A percentile compares a stretch with the other conserved stretches of the same genome.
These are phyloP conservation scores for Picochlorum sp. DNA, from an alignment of 139 green algal genomes.

Conservation along the genomic window DNA sequence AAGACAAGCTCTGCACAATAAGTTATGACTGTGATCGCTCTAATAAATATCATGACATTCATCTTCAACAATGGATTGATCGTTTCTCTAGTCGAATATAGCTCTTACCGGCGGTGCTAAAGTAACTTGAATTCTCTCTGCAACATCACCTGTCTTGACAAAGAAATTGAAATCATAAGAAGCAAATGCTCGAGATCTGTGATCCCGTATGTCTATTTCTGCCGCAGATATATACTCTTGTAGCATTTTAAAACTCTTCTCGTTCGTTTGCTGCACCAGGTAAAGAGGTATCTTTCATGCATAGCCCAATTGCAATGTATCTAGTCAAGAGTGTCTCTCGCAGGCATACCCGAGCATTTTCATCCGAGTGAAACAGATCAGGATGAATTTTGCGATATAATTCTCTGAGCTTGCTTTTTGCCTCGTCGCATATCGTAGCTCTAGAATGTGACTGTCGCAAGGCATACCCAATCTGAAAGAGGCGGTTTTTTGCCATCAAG, in stretches of 20 bases:
- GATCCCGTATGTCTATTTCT: constrained; percentile 1
- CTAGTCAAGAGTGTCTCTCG: neutral
- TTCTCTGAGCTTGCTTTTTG: constrained; percentile 10
- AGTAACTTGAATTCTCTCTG: neutral
- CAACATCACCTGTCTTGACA: neutral
- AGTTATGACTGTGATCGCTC: too few relatives aligned
- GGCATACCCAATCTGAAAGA: too few relatives aligned
- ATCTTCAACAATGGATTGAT: neutral
- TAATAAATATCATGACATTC: too few relatives aligned
- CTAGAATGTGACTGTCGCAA: neutral
- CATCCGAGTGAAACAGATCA: constrained; percentile 38
- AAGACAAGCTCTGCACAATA: neutral
- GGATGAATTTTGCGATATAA: constrained; percentile 44
- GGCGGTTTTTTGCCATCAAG: too few relatives aligned
- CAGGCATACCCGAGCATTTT: constrained; percentile 3
- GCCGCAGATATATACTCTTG: constrained; percentile 37
- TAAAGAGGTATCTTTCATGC: constrained; percentile 1
- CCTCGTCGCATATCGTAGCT: neutral
- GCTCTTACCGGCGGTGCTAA: neutral
- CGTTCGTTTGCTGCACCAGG: constrained; percentile 30
- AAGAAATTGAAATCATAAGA: constrained; percentile 50
- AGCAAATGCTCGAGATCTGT: constrained; percentile 5
- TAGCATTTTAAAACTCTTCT: constrained; percentile 52
- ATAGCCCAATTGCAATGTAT: neutral
- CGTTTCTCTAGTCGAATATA: neutral